Conservation (phyloP, 2,329 filamentous ascomycete species). For the Orbilia brochopaga region DNA sequence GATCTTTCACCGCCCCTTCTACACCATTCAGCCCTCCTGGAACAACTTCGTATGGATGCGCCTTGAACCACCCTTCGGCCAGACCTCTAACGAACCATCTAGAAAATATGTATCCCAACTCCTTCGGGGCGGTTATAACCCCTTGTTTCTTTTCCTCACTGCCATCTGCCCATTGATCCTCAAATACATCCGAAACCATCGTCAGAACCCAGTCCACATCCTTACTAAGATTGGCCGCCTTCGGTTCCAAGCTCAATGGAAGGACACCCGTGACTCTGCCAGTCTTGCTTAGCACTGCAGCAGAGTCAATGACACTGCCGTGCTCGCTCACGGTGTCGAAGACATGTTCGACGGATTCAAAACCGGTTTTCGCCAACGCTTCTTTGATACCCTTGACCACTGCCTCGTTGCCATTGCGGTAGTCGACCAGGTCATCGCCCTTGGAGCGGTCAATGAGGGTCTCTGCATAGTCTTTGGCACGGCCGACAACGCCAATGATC, state of each 20-base stretch:
- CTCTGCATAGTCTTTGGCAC: slow-evolving; percentile 63
- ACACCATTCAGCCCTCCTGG: slow-evolving; percentile 62
- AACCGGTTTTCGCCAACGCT: slow-evolving; percentile 59
- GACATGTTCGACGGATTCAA: slow-evolving; percentile 59
- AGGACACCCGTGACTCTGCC: slow-evolving; percentile 59
- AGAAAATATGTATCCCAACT: slow-evolving; percentile 26
- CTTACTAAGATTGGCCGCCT: slow-evolving; percentile 5
- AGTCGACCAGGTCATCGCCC: slow-evolving; percentile 68
- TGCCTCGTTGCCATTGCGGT: slow-evolving; percentile 64
- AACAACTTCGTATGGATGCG: slow-evolving; percentile 64
- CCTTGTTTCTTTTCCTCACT: slow-evolving; percentile 41
- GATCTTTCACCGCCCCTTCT: slow-evolving; percentile 57
- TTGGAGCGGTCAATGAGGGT: slow-evolving; percentile 63
- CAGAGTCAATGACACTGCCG: slow-evolving; percentile 61
- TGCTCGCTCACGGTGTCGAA: slow-evolving; percentile 67
- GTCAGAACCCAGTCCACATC: slow-evolving; percentile 57
- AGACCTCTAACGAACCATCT: slow-evolving; percentile 54
- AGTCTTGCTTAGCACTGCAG: slow-evolving; percentile 59
- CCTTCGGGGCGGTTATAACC: slow-evolving; percentile 10
- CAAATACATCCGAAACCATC: slow-evolving; percentile 58
- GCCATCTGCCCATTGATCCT: slow-evolving; percentile 17
- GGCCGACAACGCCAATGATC: slow-evolving; percentile 67
- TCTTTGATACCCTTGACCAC: slow-evolving; percentile 60
- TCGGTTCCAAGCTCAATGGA: slow-evolving; percentile 53
- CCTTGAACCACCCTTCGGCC: slow-evolving; percentile 62